Conservation (phyloP, 345 rosid genomes). For the Excoecaria agallocha region DNA sequence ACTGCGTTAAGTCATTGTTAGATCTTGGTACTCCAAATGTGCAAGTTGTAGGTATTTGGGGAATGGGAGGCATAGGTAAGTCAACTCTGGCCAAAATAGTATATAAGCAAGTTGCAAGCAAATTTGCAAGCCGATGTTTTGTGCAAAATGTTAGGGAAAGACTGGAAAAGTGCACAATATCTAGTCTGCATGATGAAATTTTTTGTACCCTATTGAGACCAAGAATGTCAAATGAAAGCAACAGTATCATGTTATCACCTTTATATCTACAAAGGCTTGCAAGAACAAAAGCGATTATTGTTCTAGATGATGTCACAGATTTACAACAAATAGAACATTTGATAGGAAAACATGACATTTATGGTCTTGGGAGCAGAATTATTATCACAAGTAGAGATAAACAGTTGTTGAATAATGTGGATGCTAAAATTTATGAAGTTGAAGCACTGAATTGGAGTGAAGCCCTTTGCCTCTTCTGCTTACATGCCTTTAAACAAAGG, state of each 20-base stretch:
- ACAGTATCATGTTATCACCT: background rate
- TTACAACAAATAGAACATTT: background rate
- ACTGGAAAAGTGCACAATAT: background rate
- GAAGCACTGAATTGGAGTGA: background rate
- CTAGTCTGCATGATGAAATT: background rate
- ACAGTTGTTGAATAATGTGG: background rate
- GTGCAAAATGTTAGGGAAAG: background rate
- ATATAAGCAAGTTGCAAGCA: background rate
- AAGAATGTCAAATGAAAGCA: background rate
- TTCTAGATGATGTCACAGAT: slow-evolving; percentile 8
- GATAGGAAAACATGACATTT: background rate
- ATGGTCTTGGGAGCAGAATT: slow-evolving; percentile 7
- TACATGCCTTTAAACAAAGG: background rate
- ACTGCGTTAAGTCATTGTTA: background rate
- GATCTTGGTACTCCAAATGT: background rate
- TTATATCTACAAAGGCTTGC: background rate
- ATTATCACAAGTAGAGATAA: slow-evolving; percentile 1
- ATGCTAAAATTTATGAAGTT: background rate
- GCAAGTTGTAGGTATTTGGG: slow-evolving; percentile 2
- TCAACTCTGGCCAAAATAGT: background rate
- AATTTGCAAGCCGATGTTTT: background rate
- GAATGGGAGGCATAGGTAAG: slow-evolving; percentile 15
- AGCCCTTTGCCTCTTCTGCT: background rate
- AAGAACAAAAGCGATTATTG: background rate
- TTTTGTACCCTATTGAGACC: background rate